Evolutionary conservation across 257 asterid species (phyloP), one percentile per base, ranked within the genome.

Genomic region (Plantago ovata): DNA sequence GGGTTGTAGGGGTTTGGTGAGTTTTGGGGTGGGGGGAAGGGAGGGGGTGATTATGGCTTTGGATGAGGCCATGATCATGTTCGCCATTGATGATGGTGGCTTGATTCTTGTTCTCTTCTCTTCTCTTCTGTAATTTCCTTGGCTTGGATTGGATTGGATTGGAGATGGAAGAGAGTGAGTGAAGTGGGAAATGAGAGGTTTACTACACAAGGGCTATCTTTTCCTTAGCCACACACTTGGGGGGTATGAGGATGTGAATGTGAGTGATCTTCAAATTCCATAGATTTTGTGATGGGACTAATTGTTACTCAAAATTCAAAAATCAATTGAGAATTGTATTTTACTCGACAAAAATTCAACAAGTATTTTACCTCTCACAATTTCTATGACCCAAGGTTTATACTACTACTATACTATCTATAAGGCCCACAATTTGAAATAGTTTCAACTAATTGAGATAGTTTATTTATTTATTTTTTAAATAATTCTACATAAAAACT

Each of bases 61-160:
- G 64, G 86, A 75, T 39, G 96, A 83, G 24, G 94, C 88, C 91
- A 81, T 83, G 76, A 87, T 75, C 94, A 79, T 71, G 85, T 71
- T 81, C 10, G 95, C 92, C 95, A 87, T 87, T n/a, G 72, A 13
- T 49, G 36, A 49, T 0, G 14, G 4, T 40, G n/a, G n/a, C n/a
- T n/a, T n/a, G n/a, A n/a, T n/a, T n/a, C n/a, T n/a, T n/a, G n/a
- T n/a, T n/a, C n/a, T n/a, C n/a, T n/a, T 3, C 6, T 28, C 33
- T 28, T 8, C 7, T 28, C 36, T 28, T 28, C 36, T 28, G 36
- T 28, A 8, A 6, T 28, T 28, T 28, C 7, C 36, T 28, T 28
- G 2, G 3, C 0, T 28, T 1, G 36, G 36, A 8, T 28, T n/a
- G n/a, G n/a, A 8, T 28, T 28, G 4, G 4, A 6, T 28, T 28